Base-by-base conservation (phyloP, 805 yeast genomes). In the Cyberlindnera americana region DNA sequence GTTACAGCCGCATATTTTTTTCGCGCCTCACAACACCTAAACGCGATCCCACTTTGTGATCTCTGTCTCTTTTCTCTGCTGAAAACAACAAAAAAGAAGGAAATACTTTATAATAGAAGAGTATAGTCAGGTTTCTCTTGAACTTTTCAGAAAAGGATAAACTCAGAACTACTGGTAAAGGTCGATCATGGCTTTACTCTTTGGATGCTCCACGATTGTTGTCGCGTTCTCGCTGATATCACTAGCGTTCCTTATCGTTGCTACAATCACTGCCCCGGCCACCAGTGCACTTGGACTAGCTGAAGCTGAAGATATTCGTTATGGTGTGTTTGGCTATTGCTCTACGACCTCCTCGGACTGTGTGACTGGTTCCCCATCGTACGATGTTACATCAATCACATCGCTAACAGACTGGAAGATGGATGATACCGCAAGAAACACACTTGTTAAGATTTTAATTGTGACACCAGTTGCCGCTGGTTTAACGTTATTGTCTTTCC, bases 321-420 rank as follows among this genome's bases (percentile, higher is more conserved):
- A 72, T 57, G 93, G 93, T 23, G 73, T 77, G 2, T 73, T 84
- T 54, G 93, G 93, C 3, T 77, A 72, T 55, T 84, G 93, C 54
- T 29, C 53, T 4, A 43, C 48, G 4, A 44, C 49, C 3, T 14
- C 39, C 6, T 44, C 53, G 9, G 17, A 44, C 1, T 79, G 85
- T 52, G 56, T 70, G 14, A 53, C 78, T 2, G 54, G 66, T 1
- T 75, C 73, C 15, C 72, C 75, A 3, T 70, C 65, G 5, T 60
- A 65, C 23, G 27, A 30, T 2, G 54, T 73, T 22, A 60, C 66
- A 19, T 41, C 51, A 10, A 18, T 58, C 9, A 48, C 60, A 3
- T 54, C 57, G 14, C 50, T 55, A 16, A 44, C 60, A 21, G 66
- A 66, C 48, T 81, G 89, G 86, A 54, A 65, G 28, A 60, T 81